phyloP scores from a whole-genome alignment of 106 monocot genomes.

The Dioscorea alata region DNA sequence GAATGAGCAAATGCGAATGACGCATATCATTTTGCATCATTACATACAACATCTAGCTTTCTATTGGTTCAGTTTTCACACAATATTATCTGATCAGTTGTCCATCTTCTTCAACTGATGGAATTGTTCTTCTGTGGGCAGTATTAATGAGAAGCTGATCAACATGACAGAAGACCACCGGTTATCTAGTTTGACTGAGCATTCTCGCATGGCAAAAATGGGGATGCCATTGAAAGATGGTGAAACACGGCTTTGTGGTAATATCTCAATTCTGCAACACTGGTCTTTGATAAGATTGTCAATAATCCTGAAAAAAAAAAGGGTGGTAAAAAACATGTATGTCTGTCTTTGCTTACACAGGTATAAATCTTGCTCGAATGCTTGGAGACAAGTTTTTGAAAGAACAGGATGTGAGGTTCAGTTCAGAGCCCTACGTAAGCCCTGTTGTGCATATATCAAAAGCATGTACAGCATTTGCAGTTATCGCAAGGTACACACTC shows the following conservation, averaged over 20 bases:
- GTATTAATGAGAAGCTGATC: constrained; percentile 48
- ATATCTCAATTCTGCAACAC: neutral
- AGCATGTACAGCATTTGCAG: constrained; percentile 48
- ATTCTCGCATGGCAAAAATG: constrained; percentile 50
- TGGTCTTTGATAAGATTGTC: neutral
- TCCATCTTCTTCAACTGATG: neutral
- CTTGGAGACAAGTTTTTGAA: constrained; percentile 94
- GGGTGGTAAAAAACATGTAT: too few species aligned
- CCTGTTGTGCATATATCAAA: constrained; percentile 58
- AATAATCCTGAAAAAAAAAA: too few species aligned
- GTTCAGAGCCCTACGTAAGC: constrained; percentile 77
- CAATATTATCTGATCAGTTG: too few species aligned
- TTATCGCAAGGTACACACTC: constrained; percentile 76
- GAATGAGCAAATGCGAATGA: too few species aligned
- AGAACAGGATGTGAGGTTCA: constrained; percentile 85
- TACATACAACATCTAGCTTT: too few species aligned
- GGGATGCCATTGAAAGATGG: constrained; percentile 77
- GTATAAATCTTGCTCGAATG: constrained; percentile 82
- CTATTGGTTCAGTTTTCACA: too few species aligned
- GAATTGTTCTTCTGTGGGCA: constrained; percentile 21
- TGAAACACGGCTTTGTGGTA: constrained; percentile 79
- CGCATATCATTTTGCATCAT: too few species aligned
- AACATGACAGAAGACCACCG: constrained; percentile 90
- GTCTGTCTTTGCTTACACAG: constrained; percentile 17
- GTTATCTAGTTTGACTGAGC: constrained; percentile 48